A percentile compares a stretch with the other conserved stretches of the same genome.
Conservation (phyloP, 768 basidiomycete genomes). For the Atractiella rhizophila region DNA sequence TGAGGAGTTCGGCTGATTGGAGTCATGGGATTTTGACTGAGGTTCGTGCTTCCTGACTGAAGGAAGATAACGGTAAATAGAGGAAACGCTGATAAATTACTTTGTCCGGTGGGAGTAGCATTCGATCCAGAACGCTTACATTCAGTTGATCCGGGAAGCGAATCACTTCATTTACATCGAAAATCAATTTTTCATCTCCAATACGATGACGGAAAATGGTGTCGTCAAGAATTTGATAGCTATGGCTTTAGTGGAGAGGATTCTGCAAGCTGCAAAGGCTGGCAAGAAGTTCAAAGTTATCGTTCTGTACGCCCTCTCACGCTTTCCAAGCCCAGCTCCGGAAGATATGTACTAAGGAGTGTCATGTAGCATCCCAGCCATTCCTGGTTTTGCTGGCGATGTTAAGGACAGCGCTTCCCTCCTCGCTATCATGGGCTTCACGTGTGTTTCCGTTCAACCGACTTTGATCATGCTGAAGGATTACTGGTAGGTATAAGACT, state of each 20-base stretch:
- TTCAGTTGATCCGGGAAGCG: conserved; percentile 40
- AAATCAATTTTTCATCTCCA: conserved; percentile 22
- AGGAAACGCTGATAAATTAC: no score
- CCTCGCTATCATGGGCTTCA: background rate
- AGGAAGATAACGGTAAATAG: no score
- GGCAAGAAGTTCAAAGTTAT: conserved; percentile 51
- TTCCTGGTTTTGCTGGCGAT: conserved; percentile 72
- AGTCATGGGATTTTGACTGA: conserved; percentile 83
- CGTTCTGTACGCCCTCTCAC: background rate
- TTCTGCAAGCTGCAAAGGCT: conserved; percentile 47
- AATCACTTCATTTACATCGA: conserved; percentile 78
- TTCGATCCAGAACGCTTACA: conserved; percentile 65
- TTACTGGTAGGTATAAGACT: conserved; percentile 62
- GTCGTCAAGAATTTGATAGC: conserved; percentile 64
- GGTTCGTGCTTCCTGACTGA: no score
- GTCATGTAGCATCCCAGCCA: conserved; percentile 47
- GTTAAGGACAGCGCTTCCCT: conserved; percentile 30
- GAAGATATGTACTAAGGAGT: conserved; percentile 3
- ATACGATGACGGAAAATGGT: conserved; percentile 22
- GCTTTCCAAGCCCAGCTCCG: background rate
- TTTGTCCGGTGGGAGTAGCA: conserved; percentile 46
- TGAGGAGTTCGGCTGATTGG: conserved; percentile 78
- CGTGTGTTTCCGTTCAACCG: background rate
- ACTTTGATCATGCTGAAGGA: background rate
- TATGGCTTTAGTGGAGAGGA: conserved; percentile 52